Percentiles rank a stretch among this genome's conserved stretches.
Evolutionary conservation across 2,329 filamentous ascomycete species (phyloP).

Genomic region (Penicillium sp.): DNA sequence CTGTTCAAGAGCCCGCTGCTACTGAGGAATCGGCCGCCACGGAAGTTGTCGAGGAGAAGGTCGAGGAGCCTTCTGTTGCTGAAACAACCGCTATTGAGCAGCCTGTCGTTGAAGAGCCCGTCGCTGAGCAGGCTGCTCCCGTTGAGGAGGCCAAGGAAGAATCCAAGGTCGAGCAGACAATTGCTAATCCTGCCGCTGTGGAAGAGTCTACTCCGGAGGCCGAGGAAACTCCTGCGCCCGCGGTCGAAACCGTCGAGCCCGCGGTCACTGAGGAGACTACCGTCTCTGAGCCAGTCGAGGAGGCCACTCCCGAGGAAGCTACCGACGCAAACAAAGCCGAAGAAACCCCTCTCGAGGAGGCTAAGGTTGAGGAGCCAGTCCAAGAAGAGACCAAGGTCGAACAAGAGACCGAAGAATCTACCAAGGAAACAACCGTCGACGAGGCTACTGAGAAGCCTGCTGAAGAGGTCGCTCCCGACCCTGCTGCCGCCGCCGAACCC

Average conservation of each 20-base stretch:
- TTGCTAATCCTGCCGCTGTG: conserved; percentile 34
- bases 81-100: conserved; percentile 23
- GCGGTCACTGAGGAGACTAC: conserved; percentile 8
- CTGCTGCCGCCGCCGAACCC: not conserved
- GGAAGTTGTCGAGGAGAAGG: not conserved
- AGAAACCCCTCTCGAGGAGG: conserved; percentile 10
- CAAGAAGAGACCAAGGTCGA: conserved; percentile 27
- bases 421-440: not conserved
- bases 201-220: conserved; percentile 65
- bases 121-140: conserved; percentile 15
- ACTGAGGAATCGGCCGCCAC: not conserved
- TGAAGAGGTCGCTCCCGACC: not conserved
- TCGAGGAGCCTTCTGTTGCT: conserved; percentile 22
- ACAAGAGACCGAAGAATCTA: conserved; percentile 1
- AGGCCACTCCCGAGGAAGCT: not conserved
- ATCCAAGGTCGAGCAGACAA: not conserved
- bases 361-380: conserved; percentile 37
- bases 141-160: conserved; percentile 5
- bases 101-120: conserved; percentile 16
- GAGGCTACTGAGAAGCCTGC: conserved; percentile 1
- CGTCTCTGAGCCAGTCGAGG: conserved; percentile 15
- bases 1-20: not conserved
- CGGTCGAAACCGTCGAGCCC: conserved; percentile 25
- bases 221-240: conserved; percentile 53
- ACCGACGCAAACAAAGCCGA: conserved; percentile 1